These are phyloP conservation scores for Oryza glaberrima DNA, from an alignment of 176 grass and related monocot genomes.

Conservation along the genomic window DNA sequence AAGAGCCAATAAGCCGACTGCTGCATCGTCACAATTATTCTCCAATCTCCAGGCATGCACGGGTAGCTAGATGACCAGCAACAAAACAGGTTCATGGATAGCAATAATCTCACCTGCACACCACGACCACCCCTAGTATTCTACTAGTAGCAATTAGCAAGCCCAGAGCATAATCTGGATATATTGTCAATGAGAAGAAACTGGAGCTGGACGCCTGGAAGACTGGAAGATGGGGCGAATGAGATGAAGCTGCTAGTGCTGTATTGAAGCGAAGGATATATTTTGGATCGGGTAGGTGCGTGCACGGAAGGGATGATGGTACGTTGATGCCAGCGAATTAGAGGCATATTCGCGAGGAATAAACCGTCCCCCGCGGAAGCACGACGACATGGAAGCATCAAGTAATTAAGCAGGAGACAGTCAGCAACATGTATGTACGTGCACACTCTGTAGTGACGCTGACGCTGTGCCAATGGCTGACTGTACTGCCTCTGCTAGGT, in stretches of 20 bases:
- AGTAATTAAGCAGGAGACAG: background rate
- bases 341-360: slow-evolving; percentile 43
- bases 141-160: background rate
- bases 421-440: background rate
- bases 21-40: background rate
- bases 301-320: slow-evolving; percentile 3
- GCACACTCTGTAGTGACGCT: background rate
- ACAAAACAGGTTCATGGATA: slow-evolving; percentile 42
- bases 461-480: background rate
- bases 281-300: background rate
- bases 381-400: background rate
- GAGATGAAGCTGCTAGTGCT: background rate
- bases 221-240: background rate
- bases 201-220: background rate
- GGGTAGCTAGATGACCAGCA: slow-evolving; percentile 39
- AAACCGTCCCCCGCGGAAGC: slow-evolving; percentile 7
- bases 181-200: background rate
- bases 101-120: background rate
- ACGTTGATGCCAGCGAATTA: slow-evolving; percentile 22
- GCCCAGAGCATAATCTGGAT: background rate
- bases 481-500: background rate
- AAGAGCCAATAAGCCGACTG: background rate
- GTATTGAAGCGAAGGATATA: slow-evolving; percentile 15
- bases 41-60: background rate
- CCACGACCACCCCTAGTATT: background rate